These are phyloP conservation scores for Phoma sp. DNA, from an alignment of 2,329 filamentous ascomycete genomes.

Conservation along the genomic window DNA sequence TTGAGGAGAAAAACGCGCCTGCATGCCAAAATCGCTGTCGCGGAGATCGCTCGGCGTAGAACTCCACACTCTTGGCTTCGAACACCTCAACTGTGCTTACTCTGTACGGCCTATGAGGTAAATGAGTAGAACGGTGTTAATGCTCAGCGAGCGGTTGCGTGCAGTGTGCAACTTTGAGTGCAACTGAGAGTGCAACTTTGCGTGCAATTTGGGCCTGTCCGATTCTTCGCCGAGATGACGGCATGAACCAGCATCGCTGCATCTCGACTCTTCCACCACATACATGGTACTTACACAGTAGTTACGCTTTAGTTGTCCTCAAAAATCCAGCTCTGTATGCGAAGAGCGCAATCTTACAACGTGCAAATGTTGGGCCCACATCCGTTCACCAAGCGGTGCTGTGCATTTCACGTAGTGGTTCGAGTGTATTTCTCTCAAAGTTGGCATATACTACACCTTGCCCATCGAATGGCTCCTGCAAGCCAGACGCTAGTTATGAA, in stretches of 20 bases:
- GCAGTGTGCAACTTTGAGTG: not conserved
- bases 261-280: constrained; percentile 2
- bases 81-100: not conserved
- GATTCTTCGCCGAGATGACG: constrained; percentile 2
- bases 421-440: too few relatives aligned
- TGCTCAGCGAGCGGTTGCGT: not conserved
- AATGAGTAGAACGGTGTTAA: not conserved
- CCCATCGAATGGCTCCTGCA: too few relatives aligned
- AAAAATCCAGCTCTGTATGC: too few relatives aligned
- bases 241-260: not conserved
- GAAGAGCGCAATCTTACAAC: too few relatives aligned
- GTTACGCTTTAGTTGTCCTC: too few relatives aligned
- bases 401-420: too few relatives aligned
- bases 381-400: too few relatives aligned
- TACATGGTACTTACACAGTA: too few relatives aligned
- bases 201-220: not conserved
- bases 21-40: not conserved
- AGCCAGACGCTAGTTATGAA: too few relatives aligned
- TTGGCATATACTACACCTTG: too few relatives aligned
- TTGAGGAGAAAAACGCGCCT: not conserved
- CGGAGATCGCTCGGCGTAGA: not conserved
- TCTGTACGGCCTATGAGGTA: not conserved
- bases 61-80: not conserved
- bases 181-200: constrained; percentile 6
- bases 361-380: too few relatives aligned